Evolutionary conservation across 2,329 filamentous ascomycete genomes (phyloP).

Genomic region (Byssochlamys sp.): DNA sequence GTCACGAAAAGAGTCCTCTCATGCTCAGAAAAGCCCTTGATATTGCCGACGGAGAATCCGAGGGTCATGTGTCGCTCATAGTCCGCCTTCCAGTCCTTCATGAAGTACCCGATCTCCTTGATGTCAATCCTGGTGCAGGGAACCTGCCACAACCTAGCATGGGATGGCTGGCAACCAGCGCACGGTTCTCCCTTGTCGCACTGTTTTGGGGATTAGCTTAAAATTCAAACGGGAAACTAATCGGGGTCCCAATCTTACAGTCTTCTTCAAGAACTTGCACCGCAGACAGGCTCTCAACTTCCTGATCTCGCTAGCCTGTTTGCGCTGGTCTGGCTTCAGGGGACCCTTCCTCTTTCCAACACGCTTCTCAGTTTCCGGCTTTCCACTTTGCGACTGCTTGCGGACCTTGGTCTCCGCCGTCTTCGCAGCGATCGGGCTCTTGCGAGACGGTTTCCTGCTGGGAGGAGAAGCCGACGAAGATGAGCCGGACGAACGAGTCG

Average conservation of each 20-base stretch:
- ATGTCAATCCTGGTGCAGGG: slow-evolving; percentile 97
- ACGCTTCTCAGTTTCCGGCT: slow-evolving; percentile 86
- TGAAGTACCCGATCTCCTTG: slow-evolving; percentile 96
- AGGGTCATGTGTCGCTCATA: slow-evolving; percentile 82
- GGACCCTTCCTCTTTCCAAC: slow-evolving; percentile 84
- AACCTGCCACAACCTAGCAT: slow-evolving; percentile 92
- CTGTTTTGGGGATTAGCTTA: slow-evolving; percentile 12
- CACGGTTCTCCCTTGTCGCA: slow-evolving; percentile 97
- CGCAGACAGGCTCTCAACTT: slow-evolving; percentile 87
- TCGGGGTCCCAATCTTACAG: slow-evolving; percentile 31
- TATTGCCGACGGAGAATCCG: slow-evolving; percentile 85
- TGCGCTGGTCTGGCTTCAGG: slow-evolving; percentile 82
- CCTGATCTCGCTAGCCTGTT: slow-evolving; percentile 92
- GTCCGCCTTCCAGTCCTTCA: slow-evolving; percentile 98
- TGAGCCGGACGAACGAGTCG: slow-evolving; percentile 51
- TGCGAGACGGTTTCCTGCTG: slow-evolving; percentile 57
- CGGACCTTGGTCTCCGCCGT: slow-evolving; percentile 74
- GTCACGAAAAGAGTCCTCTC: slow-evolving; percentile 77
- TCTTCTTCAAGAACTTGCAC: slow-evolving; percentile 99
- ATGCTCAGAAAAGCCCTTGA: slow-evolving; percentile 66
- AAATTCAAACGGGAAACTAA: background rate
- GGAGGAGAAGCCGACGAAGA: slow-evolving; percentile 55
- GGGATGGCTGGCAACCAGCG: slow-evolving; percentile 86
- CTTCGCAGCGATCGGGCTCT: slow-evolving; percentile 70
- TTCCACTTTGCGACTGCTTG: slow-evolving; percentile 60